Evolutionary conservation across 768 basidiomycete genomes (phyloP).

Genomic region (Amanita subjunquillea): DNA sequence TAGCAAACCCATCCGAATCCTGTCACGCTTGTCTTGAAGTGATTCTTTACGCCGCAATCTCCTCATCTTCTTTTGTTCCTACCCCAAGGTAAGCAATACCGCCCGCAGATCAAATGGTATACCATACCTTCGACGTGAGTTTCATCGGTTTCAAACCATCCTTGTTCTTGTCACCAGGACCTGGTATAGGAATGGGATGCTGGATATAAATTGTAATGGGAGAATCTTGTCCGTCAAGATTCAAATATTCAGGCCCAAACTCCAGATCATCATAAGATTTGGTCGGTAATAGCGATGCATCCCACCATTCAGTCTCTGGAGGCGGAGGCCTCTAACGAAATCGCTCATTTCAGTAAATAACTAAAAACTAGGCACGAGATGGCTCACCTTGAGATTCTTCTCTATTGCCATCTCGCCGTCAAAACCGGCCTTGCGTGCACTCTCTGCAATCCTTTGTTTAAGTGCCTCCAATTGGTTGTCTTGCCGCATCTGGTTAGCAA

Average conservation of each 20-base stretch:
- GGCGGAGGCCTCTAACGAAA: conserved; percentile 63
- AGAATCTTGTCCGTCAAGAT: conserved; percentile 55
- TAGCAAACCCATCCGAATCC: conserved; percentile 90
- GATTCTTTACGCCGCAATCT: conserved; percentile 82
- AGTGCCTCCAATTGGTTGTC: conserved; percentile 81
- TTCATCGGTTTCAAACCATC: conserved; percentile 75
- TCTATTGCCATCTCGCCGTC: conserved; percentile 91
- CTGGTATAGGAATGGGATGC: conserved; percentile 94
- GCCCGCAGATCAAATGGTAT: not conserved
- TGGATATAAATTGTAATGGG: conserved; percentile 89
- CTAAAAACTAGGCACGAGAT: not conserved
- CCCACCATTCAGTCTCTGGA: conserved; percentile 97
- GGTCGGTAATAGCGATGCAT: conserved; percentile 71
- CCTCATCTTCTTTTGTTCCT: conserved; percentile 96
- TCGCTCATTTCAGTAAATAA: not conserved
- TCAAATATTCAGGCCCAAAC: conserved; percentile 44
- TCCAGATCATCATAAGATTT: conserved; percentile 72
- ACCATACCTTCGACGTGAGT: conserved; percentile 76
- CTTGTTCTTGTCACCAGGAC: conserved; percentile 79
- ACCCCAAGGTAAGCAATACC: conserved; percentile 12
- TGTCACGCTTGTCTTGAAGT: conserved; percentile 88
- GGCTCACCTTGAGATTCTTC: conserved; percentile 75
- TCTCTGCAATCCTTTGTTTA: conserved; percentile 88
- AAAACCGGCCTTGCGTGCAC: conserved; percentile 86
- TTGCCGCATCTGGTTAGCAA: conserved; percentile 62